These are phyloP conservation scores for Echria macrotheca DNA, from an alignment of 495 filamentous ascomycete species.

Conservation along the genomic window DNA sequence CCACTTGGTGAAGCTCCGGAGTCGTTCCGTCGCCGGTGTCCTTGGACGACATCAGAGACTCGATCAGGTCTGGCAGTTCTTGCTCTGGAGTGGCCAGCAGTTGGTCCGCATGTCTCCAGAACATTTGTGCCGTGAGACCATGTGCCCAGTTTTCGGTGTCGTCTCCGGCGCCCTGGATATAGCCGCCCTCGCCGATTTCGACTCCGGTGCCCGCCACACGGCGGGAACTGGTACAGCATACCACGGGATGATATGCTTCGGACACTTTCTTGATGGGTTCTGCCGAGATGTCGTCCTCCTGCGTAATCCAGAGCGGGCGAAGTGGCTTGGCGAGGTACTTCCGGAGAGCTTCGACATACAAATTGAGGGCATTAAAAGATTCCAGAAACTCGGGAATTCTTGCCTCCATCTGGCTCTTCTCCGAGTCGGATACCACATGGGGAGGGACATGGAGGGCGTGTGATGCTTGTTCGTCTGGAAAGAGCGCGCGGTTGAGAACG, in stretches of 20 bases:
- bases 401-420: slow-evolving; percentile 71
- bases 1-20: slow-evolving; percentile 30
- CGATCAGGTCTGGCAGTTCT: slow-evolving; percentile 60
- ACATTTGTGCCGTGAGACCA: slow-evolving; percentile 67
- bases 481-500: slow-evolving; percentile 75
- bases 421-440: slow-evolving; percentile 61
- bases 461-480: slow-evolving; percentile 47
- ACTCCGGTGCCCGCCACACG: slow-evolving; percentile 60
- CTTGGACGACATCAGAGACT: slow-evolving; percentile 39
- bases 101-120: slow-evolving; percentile 61
- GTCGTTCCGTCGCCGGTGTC: slow-evolving; percentile 11
- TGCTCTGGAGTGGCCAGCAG: slow-evolving; percentile 57
- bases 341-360: slow-evolving; percentile 30
- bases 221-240: slow-evolving; percentile 77
- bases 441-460: slow-evolving; percentile 60
- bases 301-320: slow-evolving; percentile 57
- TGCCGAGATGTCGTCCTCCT: slow-evolving; percentile 23
- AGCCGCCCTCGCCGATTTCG: slow-evolving; percentile 64
- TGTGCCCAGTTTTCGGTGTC: slow-evolving; percentile 87
- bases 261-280: slow-evolving; percentile 17
- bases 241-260: slow-evolving; percentile 56
- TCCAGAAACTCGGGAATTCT: slow-evolving; percentile 61
- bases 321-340: slow-evolving; percentile 51
- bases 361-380: slow-evolving; percentile 45
- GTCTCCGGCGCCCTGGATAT: slow-evolving; percentile 92